A percentile compares a stretch with the other conserved stretches of the same genome.
phyloP scores from a whole-genome alignment of 73 alveolate species.

The Paramecium pentaurelia region DNA sequence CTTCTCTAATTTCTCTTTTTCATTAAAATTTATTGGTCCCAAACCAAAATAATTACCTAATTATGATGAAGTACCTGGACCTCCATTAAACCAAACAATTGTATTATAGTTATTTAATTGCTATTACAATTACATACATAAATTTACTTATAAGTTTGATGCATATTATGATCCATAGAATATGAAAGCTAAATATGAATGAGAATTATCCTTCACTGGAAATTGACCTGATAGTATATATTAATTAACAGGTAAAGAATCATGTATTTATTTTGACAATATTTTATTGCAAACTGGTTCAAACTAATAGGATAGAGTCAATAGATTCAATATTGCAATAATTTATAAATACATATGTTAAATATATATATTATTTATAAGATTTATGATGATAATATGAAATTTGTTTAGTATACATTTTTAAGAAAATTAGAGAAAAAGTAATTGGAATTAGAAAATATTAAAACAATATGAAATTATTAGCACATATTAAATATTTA shows the following conservation, averaged over 20 bases:
- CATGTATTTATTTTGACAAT: neutral
- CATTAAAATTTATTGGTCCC: constrained; percentile 39
- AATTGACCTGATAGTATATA: neutral
- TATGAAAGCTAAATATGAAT: neutral
- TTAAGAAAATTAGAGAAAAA: neutral
- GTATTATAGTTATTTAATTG: neutral
- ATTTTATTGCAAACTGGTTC: neutral
- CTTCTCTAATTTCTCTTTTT: neutral
- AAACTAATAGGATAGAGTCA: neutral
- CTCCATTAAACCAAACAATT: constrained; percentile 58
- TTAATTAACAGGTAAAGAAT: neutral
- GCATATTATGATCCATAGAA: neutral
- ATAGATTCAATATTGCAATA: neutral
- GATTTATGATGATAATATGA: neutral
- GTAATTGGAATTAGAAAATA: neutral
- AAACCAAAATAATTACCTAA: constrained; percentile 53
- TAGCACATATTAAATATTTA: neutral
- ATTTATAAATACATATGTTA: neutral
- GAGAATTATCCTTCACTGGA: neutral
- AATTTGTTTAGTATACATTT: neutral
- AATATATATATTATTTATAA: neutral
- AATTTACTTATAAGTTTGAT: neutral
- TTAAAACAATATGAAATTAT: neutral
- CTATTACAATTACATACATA: neutral
- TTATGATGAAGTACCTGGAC: constrained; percentile 61